phyloP scores from a whole-genome alignment of 768 basidiomycete species.

The Phlegmacium glaucopus region DNA sequence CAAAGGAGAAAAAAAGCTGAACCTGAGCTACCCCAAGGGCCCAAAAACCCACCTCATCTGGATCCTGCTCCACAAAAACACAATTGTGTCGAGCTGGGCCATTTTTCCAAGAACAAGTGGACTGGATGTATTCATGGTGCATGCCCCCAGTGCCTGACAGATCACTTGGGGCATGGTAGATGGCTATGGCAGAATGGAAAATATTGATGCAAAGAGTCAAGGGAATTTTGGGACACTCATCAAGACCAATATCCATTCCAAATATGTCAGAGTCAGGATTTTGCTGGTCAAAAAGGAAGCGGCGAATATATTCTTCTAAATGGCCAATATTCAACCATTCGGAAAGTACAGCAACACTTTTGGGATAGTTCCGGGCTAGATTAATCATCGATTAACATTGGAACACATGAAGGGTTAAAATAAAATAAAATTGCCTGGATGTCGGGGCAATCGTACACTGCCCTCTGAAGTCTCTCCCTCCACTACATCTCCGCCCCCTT shows the following conservation, averaged over 20 bases:
- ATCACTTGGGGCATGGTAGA: no score
- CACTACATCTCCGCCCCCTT: no score
- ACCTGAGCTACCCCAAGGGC: neutral
- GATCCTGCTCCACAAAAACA: neutral
- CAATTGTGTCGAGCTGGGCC: neutral
- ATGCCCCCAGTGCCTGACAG: neutral
- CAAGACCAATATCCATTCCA: no score
- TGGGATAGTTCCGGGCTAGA: neutral
- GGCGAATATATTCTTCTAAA: neutral
- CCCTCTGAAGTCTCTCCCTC: no score
- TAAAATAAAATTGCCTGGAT: no score
- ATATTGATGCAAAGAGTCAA: no score
- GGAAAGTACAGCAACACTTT: neutral
- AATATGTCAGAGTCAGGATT: no score
- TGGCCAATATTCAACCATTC: neutral
- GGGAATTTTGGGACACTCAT: no score
- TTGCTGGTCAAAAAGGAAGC: neutral
- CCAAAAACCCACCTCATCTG: neutral
- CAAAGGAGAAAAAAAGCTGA: neutral
- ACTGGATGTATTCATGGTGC: neutral
- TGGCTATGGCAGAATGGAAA: no score
- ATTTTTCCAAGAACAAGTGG: neutral
- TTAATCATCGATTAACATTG: no score
- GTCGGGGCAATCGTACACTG: no score
- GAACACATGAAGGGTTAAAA: no score